These are phyloP conservation scores for Scopulariopsis brevicaulis DNA, from an alignment of 2,329 filamentous ascomycete genomes.

Conservation along the genomic window DNA sequence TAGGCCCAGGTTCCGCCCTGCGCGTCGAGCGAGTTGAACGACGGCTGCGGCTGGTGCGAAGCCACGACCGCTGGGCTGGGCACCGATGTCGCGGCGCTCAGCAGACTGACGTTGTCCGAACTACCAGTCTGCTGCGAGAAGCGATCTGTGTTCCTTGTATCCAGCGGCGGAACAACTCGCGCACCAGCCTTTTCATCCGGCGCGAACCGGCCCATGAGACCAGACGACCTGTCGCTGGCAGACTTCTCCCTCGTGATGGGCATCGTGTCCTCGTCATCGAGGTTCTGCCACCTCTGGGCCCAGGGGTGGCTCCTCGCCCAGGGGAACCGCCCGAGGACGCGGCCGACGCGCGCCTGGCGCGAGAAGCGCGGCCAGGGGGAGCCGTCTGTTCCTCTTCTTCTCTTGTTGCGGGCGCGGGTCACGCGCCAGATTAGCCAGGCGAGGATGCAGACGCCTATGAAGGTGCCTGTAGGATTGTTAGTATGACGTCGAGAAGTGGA, in stretches of 20 bases:
- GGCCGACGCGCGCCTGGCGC: not conserved
- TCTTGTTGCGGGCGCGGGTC: slow-evolving; percentile 7
- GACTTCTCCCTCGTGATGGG: slow-evolving; percentile 13
- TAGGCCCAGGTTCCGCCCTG: slow-evolving; percentile 21
- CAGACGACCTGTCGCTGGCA: not conserved
- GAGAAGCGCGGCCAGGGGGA: not conserved
- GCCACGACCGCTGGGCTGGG: not conserved
- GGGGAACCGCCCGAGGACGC: slow-evolving; percentile 10
- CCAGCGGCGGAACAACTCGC: not conserved
- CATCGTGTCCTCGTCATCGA: slow-evolving; percentile 8
- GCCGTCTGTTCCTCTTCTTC: not conserved
- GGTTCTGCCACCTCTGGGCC: slow-evolving; percentile 6
- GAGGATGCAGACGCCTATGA: slow-evolving; percentile 31
- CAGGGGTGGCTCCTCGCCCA: slow-evolving; percentile 9
- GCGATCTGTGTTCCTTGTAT: not conserved
- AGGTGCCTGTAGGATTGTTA: slow-evolving; percentile 17
- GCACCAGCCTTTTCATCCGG: not conserved
- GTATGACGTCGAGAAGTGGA: not conserved
- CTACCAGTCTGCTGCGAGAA: not conserved
- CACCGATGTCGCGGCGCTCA: not conserved
- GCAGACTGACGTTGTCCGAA: not conserved
- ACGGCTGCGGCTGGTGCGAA: slow-evolving; percentile 7
- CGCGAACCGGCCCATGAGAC: not conserved
- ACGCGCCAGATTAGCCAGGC: slow-evolving; percentile 31
- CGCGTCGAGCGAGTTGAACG: slow-evolving; percentile 22